phyloP scores from a whole-genome alignment of 73 alveolate genomes.

The Tetrahymena borealis region DNA sequence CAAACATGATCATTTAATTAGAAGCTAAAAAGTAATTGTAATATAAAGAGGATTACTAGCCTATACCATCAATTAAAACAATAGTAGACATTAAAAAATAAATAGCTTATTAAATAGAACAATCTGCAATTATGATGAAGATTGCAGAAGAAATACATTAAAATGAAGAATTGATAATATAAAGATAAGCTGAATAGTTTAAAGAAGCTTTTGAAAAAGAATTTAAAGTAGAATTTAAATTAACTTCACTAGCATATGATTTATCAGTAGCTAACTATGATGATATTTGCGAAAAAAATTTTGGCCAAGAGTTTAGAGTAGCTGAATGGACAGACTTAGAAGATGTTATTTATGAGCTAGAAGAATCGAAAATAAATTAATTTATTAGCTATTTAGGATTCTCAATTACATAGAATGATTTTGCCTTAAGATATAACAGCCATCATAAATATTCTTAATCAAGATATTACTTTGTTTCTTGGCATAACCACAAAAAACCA shows the following conservation, averaged over 20 bases:
- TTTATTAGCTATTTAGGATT: background rate
- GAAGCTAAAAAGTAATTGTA: background rate
- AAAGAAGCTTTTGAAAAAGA: background rate
- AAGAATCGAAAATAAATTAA: background rate
- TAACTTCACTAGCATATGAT: background rate
- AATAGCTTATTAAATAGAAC: background rate
- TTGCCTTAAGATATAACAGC: background rate
- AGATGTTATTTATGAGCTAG: background rate
- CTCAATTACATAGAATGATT: background rate
- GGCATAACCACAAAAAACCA: background rate
- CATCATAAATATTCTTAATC: background rate
- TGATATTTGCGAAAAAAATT: background rate
- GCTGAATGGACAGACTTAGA: background rate
- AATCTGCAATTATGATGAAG: background rate
- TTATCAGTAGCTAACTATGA: background rate
- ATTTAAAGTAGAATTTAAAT: background rate
- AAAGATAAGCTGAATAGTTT: background rate
- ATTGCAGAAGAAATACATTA: background rate
- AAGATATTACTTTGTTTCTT: background rate
- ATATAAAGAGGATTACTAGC: background rate
- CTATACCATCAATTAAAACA: background rate
- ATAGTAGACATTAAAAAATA: background rate
- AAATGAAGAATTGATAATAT: background rate
- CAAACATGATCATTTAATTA: background rate
- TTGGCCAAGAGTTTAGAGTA: background rate